Conservation (phyloP, 805 yeast genomes). For the Jamesozyma rosinii region DNA sequence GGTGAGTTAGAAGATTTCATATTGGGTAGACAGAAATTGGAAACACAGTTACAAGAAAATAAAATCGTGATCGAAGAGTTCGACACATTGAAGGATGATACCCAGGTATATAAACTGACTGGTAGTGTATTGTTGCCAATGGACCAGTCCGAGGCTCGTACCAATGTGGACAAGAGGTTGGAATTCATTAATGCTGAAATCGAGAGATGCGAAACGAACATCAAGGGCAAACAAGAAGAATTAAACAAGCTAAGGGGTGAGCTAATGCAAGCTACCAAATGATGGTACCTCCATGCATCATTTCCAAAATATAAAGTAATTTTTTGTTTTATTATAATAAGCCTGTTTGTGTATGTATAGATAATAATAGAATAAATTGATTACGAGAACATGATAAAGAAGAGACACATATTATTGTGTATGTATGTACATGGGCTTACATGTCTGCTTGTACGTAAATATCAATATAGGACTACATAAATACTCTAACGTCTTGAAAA, state of each 20-base stretch:
- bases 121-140: conserved; percentile 92
- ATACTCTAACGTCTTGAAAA: conserved; percentile 35
- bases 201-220: conserved; percentile 60
- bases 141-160: conserved; percentile 69
- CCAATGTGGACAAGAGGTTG: conserved; percentile 79
- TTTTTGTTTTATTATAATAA: too few species aligned
- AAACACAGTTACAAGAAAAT: conserved; percentile 91
- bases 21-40: conserved; percentile 73
- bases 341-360: neutral
- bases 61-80: conserved; percentile 82
- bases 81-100: conserved; percentile 48
- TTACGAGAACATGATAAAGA: neutral
- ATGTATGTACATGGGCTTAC: neutral
- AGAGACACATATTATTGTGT: neutral
- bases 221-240: conserved; percentile 44
- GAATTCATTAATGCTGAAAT: conserved; percentile 82
- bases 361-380: neutral
- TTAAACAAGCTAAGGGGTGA: conserved; percentile 54
- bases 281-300: neutral
- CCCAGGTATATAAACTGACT: conserved; percentile 78
- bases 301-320: neutral
- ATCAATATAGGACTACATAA: neutral
- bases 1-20: conserved; percentile 44
- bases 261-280: conserved; percentile 37
- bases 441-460: neutral